Conservation (phyloP, 2,329 filamentous ascomycete species). For the Aureobasidium mangrovei region DNA sequence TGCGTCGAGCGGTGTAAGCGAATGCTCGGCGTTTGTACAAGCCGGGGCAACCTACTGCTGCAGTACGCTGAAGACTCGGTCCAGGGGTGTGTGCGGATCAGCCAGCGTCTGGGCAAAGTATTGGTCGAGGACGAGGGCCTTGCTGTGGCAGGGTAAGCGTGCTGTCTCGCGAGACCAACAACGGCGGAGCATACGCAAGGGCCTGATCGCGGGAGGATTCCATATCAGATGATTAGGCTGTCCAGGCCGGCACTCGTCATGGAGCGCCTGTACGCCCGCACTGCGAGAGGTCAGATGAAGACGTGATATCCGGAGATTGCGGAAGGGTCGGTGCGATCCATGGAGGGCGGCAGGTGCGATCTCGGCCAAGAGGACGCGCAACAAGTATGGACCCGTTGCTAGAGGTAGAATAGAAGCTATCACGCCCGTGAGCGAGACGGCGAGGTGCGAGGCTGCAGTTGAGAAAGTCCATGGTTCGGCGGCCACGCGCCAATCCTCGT, state of each 20-base stretch:
- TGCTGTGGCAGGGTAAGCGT: conserved; percentile 20
- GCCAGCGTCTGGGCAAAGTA: conserved; percentile 41
- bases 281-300: conserved; percentile 49
- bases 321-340: conserved; percentile 46
- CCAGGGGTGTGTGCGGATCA: conserved; percentile 41
- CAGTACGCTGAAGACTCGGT: conserved; percentile 37
- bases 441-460: neutral
- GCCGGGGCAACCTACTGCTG: conserved; percentile 10
- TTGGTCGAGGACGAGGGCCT: conserved; percentile 40
- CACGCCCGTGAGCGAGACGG: neutral
- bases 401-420: neutral
- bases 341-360: conserved; percentile 28
- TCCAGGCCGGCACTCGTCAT: conserved; percentile 13
- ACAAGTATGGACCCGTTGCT: conserved; percentile 15
- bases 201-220: conserved; percentile 9
- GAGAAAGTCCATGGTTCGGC: too few relatives aligned
- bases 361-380: conserved; percentile 4
- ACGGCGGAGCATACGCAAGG: neutral
- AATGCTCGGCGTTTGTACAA: neutral
- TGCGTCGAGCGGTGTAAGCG: conserved; percentile 23
- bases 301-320: conserved; percentile 41
- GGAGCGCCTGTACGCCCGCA: conserved; percentile 19
- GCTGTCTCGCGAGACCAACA: neutral
- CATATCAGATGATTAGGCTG: conserved; percentile 2
- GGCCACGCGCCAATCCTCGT: too few relatives aligned